These are phyloP conservation scores for Oryza nivara DNA, from an alignment of 176 grass and related monocot genomes.

Conservation along the genomic window DNA sequence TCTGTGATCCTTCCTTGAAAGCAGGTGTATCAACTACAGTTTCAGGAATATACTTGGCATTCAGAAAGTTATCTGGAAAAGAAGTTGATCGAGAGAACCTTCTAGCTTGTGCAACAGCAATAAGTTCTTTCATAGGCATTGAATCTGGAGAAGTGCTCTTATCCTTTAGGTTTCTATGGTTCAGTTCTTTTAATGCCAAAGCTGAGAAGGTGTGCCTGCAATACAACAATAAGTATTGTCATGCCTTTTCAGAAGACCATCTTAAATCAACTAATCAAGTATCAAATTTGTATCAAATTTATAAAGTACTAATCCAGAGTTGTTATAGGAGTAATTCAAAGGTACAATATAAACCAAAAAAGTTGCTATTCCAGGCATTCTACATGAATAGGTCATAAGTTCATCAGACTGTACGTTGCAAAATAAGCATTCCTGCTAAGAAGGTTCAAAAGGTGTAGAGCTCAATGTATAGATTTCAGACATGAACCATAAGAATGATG, in stretches of 20 bases:
- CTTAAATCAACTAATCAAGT: conserved; percentile 27
- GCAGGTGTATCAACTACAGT: conserved; percentile 38
- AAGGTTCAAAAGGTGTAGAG: neutral
- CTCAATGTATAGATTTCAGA: neutral
- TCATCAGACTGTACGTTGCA: neutral
- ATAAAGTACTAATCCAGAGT: neutral
- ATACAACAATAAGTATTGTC: conserved; percentile 40
- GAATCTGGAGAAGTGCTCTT: conserved; percentile 78
- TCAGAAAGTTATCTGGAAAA: conserved; percentile 71
- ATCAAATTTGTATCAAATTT: conserved; percentile 7
- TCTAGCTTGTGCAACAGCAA: conserved; percentile 87
- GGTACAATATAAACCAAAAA: conserved; percentile 2
- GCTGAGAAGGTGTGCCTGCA: conserved; percentile 66
- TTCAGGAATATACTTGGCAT: conserved; percentile 53
- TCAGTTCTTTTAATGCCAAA: conserved; percentile 60
- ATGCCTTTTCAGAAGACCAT: conserved; percentile 35
- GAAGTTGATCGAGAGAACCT: conserved; percentile 72
- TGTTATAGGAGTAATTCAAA: neutral
- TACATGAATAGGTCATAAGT: conserved; percentile 13
- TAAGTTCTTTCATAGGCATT: conserved; percentile 85
- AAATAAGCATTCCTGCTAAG: conserved; percentile 14
- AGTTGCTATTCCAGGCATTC: neutral
- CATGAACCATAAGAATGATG: neutral
- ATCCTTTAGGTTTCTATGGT: conserved; percentile 60
- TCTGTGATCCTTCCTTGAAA: conserved; percentile 54